Conservation (phyloP, 139 green algal species). For the Chlorella sorokiniana region DNA sequence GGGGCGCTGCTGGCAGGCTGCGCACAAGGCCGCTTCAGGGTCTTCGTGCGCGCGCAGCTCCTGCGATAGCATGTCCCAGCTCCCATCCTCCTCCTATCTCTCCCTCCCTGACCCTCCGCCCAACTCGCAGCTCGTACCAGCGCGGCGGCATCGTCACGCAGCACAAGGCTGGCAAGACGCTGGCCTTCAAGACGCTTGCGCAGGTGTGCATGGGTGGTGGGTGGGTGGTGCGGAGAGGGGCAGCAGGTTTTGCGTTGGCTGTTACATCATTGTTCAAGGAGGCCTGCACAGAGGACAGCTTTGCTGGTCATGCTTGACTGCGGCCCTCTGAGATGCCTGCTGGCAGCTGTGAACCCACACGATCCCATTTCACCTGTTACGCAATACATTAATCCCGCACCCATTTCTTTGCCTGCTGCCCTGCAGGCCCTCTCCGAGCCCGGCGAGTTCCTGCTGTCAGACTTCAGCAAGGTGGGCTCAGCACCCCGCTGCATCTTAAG, state of each 20-base stretch:
- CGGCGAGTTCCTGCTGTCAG: slow-evolving; percentile 95
- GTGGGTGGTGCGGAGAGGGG: background rate
- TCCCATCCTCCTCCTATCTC: background rate
- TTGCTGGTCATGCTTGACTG: no score
- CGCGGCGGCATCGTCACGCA: slow-evolving; percentile 91
- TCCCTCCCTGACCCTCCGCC: background rate
- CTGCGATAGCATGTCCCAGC: background rate
- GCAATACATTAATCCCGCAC: background rate
- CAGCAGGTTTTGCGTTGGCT: background rate
- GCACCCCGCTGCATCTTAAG: no score
- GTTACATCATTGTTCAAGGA: no score
- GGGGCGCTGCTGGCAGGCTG: no score
- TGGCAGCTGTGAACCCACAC: no score
- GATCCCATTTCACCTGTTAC: background rate
- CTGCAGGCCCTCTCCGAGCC: slow-evolving; percentile 71
- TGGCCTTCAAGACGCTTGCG: slow-evolving; percentile 82
- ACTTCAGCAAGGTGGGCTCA: slow-evolving; percentile 89
- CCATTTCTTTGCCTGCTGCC: background rate
- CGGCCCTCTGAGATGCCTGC: no score
- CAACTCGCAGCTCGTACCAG: slow-evolving; percentile 35
- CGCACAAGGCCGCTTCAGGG: no score
- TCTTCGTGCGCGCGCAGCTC: no score
- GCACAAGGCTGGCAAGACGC: slow-evolving; percentile 87
- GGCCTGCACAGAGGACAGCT: no score
- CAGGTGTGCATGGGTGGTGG: slow-evolving; percentile 17